Percentiles rank a stretch among this genome's conserved stretches.
Evolutionary conservation across 2,329 filamentous ascomycete genomes (phyloP).

Genomic region (Talaromyces pinophilus): DNA sequence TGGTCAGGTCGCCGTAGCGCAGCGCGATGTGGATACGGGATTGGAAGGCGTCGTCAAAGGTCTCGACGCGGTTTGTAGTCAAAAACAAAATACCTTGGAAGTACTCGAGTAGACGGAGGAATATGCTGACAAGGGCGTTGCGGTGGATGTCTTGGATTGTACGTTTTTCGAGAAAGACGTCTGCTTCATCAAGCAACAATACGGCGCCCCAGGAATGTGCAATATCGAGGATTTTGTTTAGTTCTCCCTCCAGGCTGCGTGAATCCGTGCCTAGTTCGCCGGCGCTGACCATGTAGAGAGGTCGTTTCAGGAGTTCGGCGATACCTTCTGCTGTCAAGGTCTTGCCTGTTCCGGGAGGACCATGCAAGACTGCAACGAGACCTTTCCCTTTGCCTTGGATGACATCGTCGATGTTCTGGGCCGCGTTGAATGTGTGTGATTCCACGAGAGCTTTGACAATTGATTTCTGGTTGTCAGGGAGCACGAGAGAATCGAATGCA

Average conservation of each 20-base stretch:
- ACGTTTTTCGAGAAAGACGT: constrained; percentile 80
- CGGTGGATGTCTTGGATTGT: constrained; percentile 81
- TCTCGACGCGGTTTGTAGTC: constrained; percentile 82
- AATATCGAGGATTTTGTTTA: constrained; percentile 83
- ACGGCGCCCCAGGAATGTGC: constrained; percentile 86
- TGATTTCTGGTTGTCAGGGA: constrained; percentile 63
- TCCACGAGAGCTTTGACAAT: constrained; percentile 80
- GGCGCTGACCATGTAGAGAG: constrained; percentile 78
- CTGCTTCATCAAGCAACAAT: constrained; percentile 80
- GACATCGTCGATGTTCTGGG: constrained; percentile 79
- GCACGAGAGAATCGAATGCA: constrained; percentile 79
- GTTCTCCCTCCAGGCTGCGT: constrained; percentile 68
- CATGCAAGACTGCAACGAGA: constrained; percentile 78
- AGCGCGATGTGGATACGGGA: constrained; percentile 83
- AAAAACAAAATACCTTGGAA: constrained; percentile 89
- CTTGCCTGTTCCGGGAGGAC: constrained; percentile 84
- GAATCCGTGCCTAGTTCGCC: constrained; percentile 81
- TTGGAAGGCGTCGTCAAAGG: constrained; percentile 89
- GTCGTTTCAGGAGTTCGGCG: constrained; percentile 76
- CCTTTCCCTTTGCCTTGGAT: constrained; percentile 84
- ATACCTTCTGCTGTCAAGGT: constrained; percentile 86
- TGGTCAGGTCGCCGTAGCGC: constrained; percentile 72
- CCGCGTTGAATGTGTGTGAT: constrained; percentile 78
- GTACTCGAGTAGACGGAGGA: constrained; percentile 83
- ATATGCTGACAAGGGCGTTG: constrained; percentile 83